Percentiles rank a stretch among this genome's conserved stretches.
Conservation (phyloP, 805 yeast species). For the Wickerhamiella vanderwaltii region DNA sequence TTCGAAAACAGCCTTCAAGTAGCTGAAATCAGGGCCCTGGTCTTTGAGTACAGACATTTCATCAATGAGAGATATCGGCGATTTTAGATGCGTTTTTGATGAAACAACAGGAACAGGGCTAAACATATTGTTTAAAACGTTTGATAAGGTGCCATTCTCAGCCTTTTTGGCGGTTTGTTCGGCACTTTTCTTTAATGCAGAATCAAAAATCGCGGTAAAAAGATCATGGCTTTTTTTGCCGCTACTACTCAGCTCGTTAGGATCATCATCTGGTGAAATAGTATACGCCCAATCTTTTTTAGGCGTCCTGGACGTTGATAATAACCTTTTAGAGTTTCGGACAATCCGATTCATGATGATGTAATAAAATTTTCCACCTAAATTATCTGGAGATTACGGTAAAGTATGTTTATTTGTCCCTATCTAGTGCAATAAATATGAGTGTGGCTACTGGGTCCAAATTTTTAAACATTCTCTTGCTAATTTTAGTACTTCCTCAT, state of each 20-base stretch:
- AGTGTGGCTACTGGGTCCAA: too few relatives aligned
- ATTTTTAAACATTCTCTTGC: too few relatives aligned
- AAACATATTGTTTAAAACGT: constrained; percentile 1
- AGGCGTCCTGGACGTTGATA: too few relatives aligned
- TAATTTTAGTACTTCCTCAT: too few relatives aligned
- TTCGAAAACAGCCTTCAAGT: constrained; percentile 16
- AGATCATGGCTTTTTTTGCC: not conserved
- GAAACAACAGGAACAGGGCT: not conserved
- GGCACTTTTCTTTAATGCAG: not conserved
- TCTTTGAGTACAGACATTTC: not conserved
- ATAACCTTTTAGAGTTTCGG: too few relatives aligned
- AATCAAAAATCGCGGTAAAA: constrained; percentile 6
- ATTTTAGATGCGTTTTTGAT: not conserved
- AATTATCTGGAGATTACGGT: too few relatives aligned
- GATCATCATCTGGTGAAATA: too few relatives aligned
- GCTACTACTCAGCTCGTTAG: not conserved
- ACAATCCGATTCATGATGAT: too few relatives aligned
- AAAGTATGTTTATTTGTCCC: too few relatives aligned
- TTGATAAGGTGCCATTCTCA: not conserved
- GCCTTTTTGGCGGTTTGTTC: not conserved
- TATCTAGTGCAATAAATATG: too few relatives aligned
- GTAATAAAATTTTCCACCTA: too few relatives aligned
- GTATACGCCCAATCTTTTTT: too few relatives aligned
- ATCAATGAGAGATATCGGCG: not conserved
- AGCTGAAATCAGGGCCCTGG: not conserved